A percentile compares a stretch with the other conserved stretches of the same genome.
These are phyloP conservation scores for Penicillium pulvis DNA, from an alignment of 495 filamentous ascomycete species.

Conservation along the genomic window DNA sequence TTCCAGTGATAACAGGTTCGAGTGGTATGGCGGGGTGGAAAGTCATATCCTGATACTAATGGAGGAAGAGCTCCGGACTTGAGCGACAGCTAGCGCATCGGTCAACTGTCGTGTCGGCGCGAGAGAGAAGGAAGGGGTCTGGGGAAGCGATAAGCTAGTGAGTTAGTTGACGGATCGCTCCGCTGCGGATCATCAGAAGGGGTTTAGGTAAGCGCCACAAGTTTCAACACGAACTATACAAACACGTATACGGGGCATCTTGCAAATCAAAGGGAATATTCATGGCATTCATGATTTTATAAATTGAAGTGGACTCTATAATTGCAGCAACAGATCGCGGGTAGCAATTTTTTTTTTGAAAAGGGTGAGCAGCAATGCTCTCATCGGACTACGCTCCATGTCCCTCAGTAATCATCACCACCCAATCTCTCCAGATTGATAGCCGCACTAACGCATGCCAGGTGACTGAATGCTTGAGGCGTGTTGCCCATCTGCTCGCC, in stretches of 20 bases:
- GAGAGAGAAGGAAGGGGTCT: slow-evolving; percentile 13
- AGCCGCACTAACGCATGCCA: slow-evolving; percentile 70
- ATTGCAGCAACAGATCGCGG: neutral
- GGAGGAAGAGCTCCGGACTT: neutral
- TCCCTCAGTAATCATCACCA: neutral
- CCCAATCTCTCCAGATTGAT: slow-evolving; percentile 62
- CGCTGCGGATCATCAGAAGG: slow-evolving; percentile 19
- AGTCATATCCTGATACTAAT: neutral
- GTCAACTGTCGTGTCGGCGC: neutral
- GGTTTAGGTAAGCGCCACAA: slow-evolving; percentile 14
- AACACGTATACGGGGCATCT: too few relatives aligned
- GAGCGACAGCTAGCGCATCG: neutral
- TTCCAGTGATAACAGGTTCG: neutral
- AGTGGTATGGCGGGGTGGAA: neutral
- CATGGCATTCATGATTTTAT: neutral
- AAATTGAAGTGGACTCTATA: neutral
- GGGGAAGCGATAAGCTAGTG: slow-evolving; percentile 18
- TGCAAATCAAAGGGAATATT: neutral
- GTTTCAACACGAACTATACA: neutral
- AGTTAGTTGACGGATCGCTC: slow-evolving; percentile 20
- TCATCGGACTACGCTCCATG: neutral
- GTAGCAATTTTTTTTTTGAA: slow-evolving; percentile 3
- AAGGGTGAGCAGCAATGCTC: neutral
- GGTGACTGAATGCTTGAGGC: slow-evolving; percentile 72
- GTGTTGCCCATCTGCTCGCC: slow-evolving; percentile 77